phyloP scores from a whole-genome alignment of 495 filamentous ascomycete species.

The Penicillium soppii region DNA sequence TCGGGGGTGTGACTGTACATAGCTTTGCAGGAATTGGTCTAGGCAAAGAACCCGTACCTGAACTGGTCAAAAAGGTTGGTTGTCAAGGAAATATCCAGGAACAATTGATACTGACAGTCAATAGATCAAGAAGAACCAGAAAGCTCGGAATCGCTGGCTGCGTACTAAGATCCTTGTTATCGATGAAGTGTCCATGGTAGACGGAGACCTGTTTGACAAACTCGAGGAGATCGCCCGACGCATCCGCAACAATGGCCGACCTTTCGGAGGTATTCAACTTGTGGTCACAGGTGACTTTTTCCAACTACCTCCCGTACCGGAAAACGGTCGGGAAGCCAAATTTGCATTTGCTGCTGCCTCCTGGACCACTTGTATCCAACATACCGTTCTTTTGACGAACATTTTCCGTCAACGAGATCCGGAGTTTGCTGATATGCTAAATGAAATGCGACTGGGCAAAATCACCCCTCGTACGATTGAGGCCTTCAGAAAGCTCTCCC shows the following conservation, averaged over 20 bases:
- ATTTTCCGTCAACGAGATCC: slow-evolving; percentile 96
- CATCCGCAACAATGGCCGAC: slow-evolving; percentile 79
- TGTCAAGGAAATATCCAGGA: too few relatives aligned
- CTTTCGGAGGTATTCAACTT: slow-evolving; percentile 95
- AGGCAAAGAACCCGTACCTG: slow-evolving; percentile 80
- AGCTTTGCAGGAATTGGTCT: slow-evolving; percentile 95
- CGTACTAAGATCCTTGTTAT: slow-evolving; percentile 82
- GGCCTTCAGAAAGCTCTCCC: slow-evolving; percentile 67
- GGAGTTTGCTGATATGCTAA: slow-evolving; percentile 89
- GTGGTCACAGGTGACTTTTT: slow-evolving; percentile 98
- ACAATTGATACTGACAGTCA: slow-evolving; percentile 11
- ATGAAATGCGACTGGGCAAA: slow-evolving; percentile 91
- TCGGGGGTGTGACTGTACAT: slow-evolving; percentile 92
- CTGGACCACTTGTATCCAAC: slow-evolving; percentile 89
- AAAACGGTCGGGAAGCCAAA: slow-evolving; percentile 64
- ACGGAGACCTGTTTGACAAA: slow-evolving; percentile 96
- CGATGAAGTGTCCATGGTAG: slow-evolving; percentile 98
- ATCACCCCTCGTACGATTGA: slow-evolving; percentile 67
- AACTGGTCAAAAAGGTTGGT: slow-evolving; percentile 74
- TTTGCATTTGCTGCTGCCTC: slow-evolving; percentile 91
- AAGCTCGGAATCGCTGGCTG: slow-evolving; percentile 85
- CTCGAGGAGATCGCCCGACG: slow-evolving; percentile 82
- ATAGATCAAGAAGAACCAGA: slow-evolving; percentile 77
- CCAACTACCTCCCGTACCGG: slow-evolving; percentile 91
- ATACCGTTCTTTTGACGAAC: slow-evolving; percentile 92